Conservation (phyloP, 257 asterid species). For the Ligustrum vulgare region DNA sequence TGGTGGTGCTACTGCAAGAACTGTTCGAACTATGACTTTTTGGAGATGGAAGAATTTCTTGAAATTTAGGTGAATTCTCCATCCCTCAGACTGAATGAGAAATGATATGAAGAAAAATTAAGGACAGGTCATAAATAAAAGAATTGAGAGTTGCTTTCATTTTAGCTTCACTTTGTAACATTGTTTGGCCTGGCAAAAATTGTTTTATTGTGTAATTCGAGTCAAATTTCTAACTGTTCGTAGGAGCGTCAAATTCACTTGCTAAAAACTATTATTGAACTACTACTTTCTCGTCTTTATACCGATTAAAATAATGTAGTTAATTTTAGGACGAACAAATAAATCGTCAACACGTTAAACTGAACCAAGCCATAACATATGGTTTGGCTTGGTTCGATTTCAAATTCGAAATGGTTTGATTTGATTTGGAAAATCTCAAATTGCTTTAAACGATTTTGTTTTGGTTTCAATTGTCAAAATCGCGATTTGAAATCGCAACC, state of each 20-base stretch:
- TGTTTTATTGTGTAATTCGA: constrained; percentile 31
- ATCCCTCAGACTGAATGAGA: constrained; percentile 25
- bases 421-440: no score
- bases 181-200: constrained; percentile 51
- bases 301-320: no score
- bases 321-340: no score
- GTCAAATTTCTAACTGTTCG: not conserved
- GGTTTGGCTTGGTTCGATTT: no score
- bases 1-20: constrained; percentile 39
- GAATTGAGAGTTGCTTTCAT: constrained; percentile 29
- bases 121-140: constrained; percentile 10
- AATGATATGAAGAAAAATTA: constrained; percentile 4
- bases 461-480: no score
- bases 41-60: constrained; percentile 46
- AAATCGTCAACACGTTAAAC: no score
- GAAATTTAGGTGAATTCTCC: constrained; percentile 47
- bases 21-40: constrained; percentile 41
- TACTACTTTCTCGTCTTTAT: no score
- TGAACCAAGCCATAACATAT: no score
- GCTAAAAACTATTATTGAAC: no score
- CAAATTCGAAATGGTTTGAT: no score
- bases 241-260: constrained; percentile 5
- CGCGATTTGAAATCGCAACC: no score
- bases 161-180: constrained; percentile 30
- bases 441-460: no score